Evolutionary conservation across 202 grass and related monocot species (phyloP), one percentile per base, ranked within the genome.

Genomic region (Setaria italica): DNA sequence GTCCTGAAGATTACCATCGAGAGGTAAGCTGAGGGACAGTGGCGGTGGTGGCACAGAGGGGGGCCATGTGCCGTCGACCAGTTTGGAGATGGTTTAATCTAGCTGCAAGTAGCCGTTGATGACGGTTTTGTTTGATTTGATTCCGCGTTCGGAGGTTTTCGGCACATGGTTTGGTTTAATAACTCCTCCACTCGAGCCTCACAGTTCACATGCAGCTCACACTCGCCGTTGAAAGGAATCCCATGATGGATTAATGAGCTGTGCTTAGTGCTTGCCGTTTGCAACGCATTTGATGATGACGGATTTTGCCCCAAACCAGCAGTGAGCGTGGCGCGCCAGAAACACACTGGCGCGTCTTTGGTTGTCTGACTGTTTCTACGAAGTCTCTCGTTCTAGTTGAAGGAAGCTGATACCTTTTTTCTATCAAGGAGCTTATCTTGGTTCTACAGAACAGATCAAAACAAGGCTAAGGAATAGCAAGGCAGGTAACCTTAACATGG

Each of bases 161-260:
- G 12, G 77, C 60, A 62, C 74, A 81, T 74, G 65, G 34, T 34
- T 51, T 73, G 59, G 41, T 65, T 66, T 67, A 33, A 76, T 46
- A 78, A 43, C 48, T 55, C 30, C 72, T 88, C 60, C 59, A 35
- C 65, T 16, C 14, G 17, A 59, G 13, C 11, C 59, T 49, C 62
- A 60, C 66, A 37, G 59, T 75, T 54, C 80, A 75, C 89, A 80
- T 80, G 80, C 75, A 67, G 32, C 58, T 43, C 65, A 59, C 48
- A 72, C 64, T 62, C 66, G 78, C 72, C 71, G 78, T 88, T 85
- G 65, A 81, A 85, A 68, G 85, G 82, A 88, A 88, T 91, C 77
- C 72, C 71, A 68, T 54, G 51, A 72, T 67, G 82, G 70, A 49
- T 82, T 82, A 82, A 76, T 34, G 66, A 72, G 16, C 70, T 57